Base-by-base conservation (phyloP, 495 filamentous ascomycete species). In the Penicillium antarcticum region DNA sequence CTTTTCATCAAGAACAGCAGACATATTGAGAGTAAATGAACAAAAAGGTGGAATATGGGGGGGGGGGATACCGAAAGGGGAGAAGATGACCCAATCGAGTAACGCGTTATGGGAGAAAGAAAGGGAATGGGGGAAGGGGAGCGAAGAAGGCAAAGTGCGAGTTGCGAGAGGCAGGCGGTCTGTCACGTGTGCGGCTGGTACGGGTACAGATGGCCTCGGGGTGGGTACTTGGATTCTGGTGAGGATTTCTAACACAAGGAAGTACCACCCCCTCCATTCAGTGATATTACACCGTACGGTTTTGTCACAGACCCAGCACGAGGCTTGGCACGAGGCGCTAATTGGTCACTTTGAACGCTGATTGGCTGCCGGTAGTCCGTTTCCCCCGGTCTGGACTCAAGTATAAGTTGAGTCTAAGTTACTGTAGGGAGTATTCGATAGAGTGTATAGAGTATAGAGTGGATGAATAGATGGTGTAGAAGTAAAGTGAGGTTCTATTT, bases 61-160 rank as follows among this genome's bases (percentile, higher is more conserved):
- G 23, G 45, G 23, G 26, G 48, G 45, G 58, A 60, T 66, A 56
- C 73, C 73, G 64, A 77, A 77, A 77, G 72, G 71, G 73, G 73
- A 75, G 57, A 60, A 61, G 63, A 65, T 69, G 69, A 70, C 72
- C 73, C 65, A 77, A 76, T 76, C 73, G 73, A 76, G 73, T 76
- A 77, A 77, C 72, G 72, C 72, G 73, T 74, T 74, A 73, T 65
- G 50, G 64, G 68, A 67, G 60, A 53, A 58, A 58, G 58, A 70
- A 72, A 70, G 60, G 67, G 57, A 63, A 60, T 49, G 26, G 46
- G 46, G 46, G 36, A 48, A 40, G 54, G 56, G 66, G 61, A 52
- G 65, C 66, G 61, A 71, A 69, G 71, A 68, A 68, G 70, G 68
- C 56, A 70, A 70, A 67, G 70, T 70, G 66, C 60, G 53, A 56